Evolutionary conservation across 768 basidiomycete genomes (phyloP).

Genomic region (Lyophyllum decastes): DNA sequence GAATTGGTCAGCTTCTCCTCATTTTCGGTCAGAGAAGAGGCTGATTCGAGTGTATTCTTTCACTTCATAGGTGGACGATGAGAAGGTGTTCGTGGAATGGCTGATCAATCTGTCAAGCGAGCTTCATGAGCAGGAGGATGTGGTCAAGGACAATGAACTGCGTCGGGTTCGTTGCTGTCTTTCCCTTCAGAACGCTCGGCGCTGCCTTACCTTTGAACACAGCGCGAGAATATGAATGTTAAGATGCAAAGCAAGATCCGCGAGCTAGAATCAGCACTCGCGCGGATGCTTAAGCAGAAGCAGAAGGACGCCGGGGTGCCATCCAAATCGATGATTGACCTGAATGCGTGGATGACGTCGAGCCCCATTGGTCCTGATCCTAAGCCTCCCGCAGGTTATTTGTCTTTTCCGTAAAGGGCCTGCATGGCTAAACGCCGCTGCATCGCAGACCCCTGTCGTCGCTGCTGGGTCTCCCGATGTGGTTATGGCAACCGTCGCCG

Average conservation of each 20-base stretch:
- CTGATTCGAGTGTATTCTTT: neutral
- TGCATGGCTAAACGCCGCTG: too few species aligned
- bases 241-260: conserved; percentile 44
- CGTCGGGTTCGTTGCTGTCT: conserved; percentile 42
- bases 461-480: neutral
- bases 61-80: conserved; percentile 44
- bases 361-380: conserved; percentile 22
- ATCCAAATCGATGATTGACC: conserved; percentile 39
- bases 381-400: neutral
- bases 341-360: conserved; percentile 39
- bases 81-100: conserved; percentile 49
- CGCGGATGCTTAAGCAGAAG: conserved; percentile 43
- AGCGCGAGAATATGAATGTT: conserved; percentile 52
- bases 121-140: conserved; percentile 52
- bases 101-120: conserved; percentile 46
- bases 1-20: conserved; percentile 40
- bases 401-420: neutral
- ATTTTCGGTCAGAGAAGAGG: neutral
- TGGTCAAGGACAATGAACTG: conserved; percentile 58
- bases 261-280: conserved; percentile 47
- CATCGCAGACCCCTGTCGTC: neutral
- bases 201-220: conserved; percentile 2
- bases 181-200: neutral
- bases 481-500: neutral
- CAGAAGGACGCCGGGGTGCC: conserved; percentile 24